Conservation (phyloP, 768 basidiomycete species). For the Boletus pseudo-olivaceus region DNA sequence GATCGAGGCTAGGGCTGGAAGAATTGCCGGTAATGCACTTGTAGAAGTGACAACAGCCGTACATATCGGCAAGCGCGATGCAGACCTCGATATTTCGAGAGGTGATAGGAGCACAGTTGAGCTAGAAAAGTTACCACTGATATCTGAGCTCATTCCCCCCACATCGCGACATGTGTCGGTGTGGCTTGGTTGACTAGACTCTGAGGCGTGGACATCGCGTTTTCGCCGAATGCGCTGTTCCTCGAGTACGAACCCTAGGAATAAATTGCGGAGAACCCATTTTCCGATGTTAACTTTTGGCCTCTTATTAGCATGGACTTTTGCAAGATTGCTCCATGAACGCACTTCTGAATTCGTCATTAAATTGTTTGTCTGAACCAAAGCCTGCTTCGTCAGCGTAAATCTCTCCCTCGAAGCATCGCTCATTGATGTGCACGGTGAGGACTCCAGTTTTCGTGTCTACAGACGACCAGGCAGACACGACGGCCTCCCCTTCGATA, state of each 20-base stretch:
- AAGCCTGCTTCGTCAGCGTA: slow-evolving; percentile 91
- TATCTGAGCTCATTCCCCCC: slow-evolving; percentile 25
- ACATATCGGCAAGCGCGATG: slow-evolving; percentile 24
- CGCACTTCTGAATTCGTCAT: slow-evolving; percentile 80
- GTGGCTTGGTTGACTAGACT: slow-evolving; percentile 15
- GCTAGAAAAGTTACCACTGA: slow-evolving; percentile 17
- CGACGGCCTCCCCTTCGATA: slow-evolving; percentile 93
- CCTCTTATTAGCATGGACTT: slow-evolving; percentile 3
- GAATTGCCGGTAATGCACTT: slow-evolving; percentile 61
- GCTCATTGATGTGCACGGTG: slow-evolving; percentile 82
- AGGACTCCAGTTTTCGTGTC: slow-evolving; percentile 90
- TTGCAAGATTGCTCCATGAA: slow-evolving; percentile 16
- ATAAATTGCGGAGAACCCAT: slow-evolving; percentile 86
- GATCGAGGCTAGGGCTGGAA: slow-evolving; percentile 45
- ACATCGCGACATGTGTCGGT: slow-evolving; percentile 21
- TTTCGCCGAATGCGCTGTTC: slow-evolving; percentile 47
- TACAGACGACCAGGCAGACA: slow-evolving; percentile 78
- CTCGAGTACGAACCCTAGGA: slow-evolving; percentile 72
- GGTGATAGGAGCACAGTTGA: slow-evolving; percentile 26
- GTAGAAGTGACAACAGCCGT: slow-evolving; percentile 57
- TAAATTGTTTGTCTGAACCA: slow-evolving; percentile 52
- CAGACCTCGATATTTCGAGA: slow-evolving; percentile 28
- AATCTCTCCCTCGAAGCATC: slow-evolving; percentile 91
- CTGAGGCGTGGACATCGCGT: slow-evolving; percentile 27
- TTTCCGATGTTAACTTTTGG: slow-evolving; percentile 83